Base-by-base conservation (phyloP, 345 rosid genomes). In the Lagerstroemia speciosa region DNA sequence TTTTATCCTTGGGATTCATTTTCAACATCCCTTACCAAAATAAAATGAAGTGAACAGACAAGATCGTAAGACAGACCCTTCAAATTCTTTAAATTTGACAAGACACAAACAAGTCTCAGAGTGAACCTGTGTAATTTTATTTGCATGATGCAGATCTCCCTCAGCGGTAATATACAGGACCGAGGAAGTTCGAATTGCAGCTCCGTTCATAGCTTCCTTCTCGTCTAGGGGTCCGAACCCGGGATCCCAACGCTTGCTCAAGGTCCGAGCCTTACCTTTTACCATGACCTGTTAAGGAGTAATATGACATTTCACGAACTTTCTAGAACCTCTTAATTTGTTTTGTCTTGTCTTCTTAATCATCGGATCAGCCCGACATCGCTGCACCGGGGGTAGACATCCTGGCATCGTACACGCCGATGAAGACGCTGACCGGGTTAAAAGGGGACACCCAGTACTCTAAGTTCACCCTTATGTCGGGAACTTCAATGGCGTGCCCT, bases 161-260 rank as follows among this genome's bases (percentile, higher is more conserved):
- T 72, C 89, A 19, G 98, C 92, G 32, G 83, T 84, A 69, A 81
- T 93, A 76, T 33, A 83, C 78, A 78, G 67, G 71, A 78, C 92
- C 11, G 66, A 83, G 46, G 85, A 89, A 86, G 76, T 83, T 5
- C 74, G 65, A 45, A 43, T 81, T 65, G 82, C 81, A 3, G 98
- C 98, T 69, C 97, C 98, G 0, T 85, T 87, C 68, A 41, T 79
- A 68, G 97, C 92, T 70, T 90, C 97, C 0, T 93, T 93, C 79
- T 93, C 98, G 70, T 90, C 97, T 45, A 78, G 98, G 57, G 98
- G 96, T 65, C 98, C 98, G 36, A 93, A 85, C 74, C 89, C 96
- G 27, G 89, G 86, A 65, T 84, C 96, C 43, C 69, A 30, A 43
- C 85, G 75, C 62, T 69, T 93, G 72, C 96, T 93, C 72, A 93